Percentiles rank a stretch among this genome's conserved stretches.
These are phyloP conservation scores for Exophiala spinifera DNA, from an alignment of 2,329 filamentous ascomycete genomes.

Conservation along the genomic window DNA sequence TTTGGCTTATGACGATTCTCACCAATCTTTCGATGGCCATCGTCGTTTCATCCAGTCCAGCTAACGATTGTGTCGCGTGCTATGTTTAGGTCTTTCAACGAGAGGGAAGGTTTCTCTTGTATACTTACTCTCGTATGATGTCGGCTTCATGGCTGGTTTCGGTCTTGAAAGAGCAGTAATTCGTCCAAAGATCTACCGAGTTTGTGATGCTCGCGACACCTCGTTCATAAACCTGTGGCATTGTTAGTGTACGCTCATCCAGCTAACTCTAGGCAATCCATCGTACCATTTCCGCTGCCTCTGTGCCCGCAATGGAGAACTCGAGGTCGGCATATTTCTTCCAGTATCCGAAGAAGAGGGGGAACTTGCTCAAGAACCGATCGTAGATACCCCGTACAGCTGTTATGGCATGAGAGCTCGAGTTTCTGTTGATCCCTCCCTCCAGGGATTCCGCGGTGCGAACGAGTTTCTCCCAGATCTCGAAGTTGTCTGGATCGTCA, in stretches of 20 bases:
- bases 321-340: conserved; percentile 99
- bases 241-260: conserved; percentile 13
- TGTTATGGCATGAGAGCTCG: conserved; percentile 86
- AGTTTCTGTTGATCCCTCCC: conserved; percentile 93
- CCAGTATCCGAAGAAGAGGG: conserved; percentile 96
- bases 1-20: conserved; percentile 61
- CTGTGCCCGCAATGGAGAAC: conserved; percentile 93
- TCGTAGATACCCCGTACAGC: conserved; percentile 86
- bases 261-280: neutral
- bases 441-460: conserved; percentile 79
- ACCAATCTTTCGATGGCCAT: conserved; percentile 45
- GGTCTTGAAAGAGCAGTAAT: conserved; percentile 97
- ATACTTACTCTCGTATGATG: conserved; percentile 99
- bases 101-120: conserved; percentile 62
- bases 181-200: conserved; percentile 94
- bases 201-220: conserved; percentile 89
- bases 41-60: conserved; percentile 37
- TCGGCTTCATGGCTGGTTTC: conserved; percentile 93
- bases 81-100: conserved; percentile 48
- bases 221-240: conserved; percentile 78
- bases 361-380: conserved; percentile 89
- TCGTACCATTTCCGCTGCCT: conserved; percentile 95
- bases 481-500: conserved; percentile 83
- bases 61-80: conserved; percentile 41
- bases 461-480: conserved; percentile 90